Percentiles rank a stretch among this genome's conserved stretches.
phyloP scores from a whole-genome alignment of 1,284 basidiomycete species.

The Ceratobasidium sp. region DNA sequence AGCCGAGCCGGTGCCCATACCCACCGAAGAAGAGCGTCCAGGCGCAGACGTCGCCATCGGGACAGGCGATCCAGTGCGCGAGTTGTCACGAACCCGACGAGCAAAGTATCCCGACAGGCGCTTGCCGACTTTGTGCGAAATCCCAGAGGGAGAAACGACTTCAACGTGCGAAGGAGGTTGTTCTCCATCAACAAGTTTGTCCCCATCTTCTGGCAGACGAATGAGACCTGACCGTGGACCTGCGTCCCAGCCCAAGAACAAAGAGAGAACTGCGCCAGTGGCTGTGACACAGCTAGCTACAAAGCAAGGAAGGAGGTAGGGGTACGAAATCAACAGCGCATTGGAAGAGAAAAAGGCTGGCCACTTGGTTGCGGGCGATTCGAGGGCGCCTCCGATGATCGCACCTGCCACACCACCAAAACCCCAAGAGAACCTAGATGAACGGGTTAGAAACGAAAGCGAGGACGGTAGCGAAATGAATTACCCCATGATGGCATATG shows the following conservation, averaged over 20 bases:
- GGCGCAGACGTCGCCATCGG: constrained; percentile 14
- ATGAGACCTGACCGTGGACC: constrained; percentile 88
- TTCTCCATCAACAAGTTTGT: constrained; percentile 44
- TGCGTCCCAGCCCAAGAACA: constrained; percentile 91
- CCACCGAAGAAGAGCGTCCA: constrained; percentile 20
- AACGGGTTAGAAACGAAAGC: neutral
- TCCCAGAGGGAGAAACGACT: constrained; percentile 11
- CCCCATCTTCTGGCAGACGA: constrained; percentile 68
- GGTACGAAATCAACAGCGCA: constrained; percentile 79
- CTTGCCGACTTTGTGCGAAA: constrained; percentile 62
- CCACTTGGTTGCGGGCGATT: constrained; percentile 87
- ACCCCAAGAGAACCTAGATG: constrained; percentile 84
- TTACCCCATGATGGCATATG: constrained; percentile 91
- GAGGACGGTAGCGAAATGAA: neutral
- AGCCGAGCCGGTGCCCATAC: constrained; percentile 79
- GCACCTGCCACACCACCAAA: constrained; percentile 92
- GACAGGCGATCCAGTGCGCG: constrained; percentile 50
- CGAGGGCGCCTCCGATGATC: constrained; percentile 87
- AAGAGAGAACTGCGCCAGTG: constrained; percentile 83
- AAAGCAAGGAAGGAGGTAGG: constrained; percentile 92
- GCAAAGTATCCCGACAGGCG: constrained; percentile 69
- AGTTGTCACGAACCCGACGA: constrained; percentile 60
- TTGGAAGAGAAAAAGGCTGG: constrained; percentile 71
- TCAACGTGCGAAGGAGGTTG: constrained; percentile 41
- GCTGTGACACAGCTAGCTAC: constrained; percentile 80